Base-by-base conservation (phyloP, 208 protist species). In the Angomonas ambiguus region DNA sequence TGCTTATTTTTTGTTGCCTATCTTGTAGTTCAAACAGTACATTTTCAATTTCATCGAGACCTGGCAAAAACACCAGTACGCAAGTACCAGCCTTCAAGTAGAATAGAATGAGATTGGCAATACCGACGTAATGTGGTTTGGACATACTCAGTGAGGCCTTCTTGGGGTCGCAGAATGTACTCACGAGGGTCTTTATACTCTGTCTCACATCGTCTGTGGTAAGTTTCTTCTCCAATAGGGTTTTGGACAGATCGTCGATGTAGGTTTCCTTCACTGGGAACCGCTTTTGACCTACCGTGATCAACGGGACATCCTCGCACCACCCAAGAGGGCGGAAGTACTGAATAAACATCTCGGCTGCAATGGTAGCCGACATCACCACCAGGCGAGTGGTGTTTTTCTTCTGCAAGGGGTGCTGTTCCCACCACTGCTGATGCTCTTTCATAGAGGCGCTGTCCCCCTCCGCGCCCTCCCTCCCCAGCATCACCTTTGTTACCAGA, bases 31-130 rank as follows among this genome's bases (percentile, higher is more conserved):
- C 35, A 11, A 31, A 42, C n/a, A 63, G 51, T 3, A 67, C 68
- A 6, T 8, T 35, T 41, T 71, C 56, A 30, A 80, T 80, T 48
- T 81, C 72, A n/a, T 55, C 42, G 32, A 78, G 55, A 22, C 76
- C 76, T 0, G 69, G 62, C 42, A 81, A 35, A 58, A 81, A 81
- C n/a, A 81, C 76, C 11, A 81, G 62, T 2, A 81, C 55, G 45
- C 69, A 74, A 42, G 53, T 74, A 38, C 62, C 60, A 1, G 51
- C 34, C 27, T 48, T 20, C 31, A 74, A 42, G 30, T 32, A 61
- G 53, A 65, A 45, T 35, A 30, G 57, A 24, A 67, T 63, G 45
- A 74, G 41, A 11, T 67, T 28, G n/a, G 22, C 20, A 5, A 74
- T 27, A 24, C 45, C 60, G 38, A n/a, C 28, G 64, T 48, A 34